Evolutionary conservation across 345 rosid species (phyloP), one percentile per base, ranked within the genome.

Genomic region (Gynandropsis gynandra): DNA sequence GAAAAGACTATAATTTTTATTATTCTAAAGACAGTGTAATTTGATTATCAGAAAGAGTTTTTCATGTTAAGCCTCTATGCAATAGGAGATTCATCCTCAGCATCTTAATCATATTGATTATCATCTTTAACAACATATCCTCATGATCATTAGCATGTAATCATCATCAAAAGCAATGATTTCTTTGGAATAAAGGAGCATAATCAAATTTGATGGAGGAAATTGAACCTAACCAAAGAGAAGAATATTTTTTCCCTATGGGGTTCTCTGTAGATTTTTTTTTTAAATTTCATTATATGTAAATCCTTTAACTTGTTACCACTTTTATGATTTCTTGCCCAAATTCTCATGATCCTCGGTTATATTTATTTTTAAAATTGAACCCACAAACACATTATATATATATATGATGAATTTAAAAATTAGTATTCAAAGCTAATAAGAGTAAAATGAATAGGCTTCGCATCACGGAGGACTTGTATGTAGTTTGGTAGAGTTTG

Each of bases 401-500:
- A 48, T 7, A 40, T 18, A 34, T 59, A 11, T 8, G 43, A 33
- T 16, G 50, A 8, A 0, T 2, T 7, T 7, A 21, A 29, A 42
- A 1, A 14, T 3, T 12, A 10, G n/a, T n/a, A n/a, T n/a, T n/a
- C n/a, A n/a, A n/a, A n/a, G n/a, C n/a, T n/a, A n/a, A n/a, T n/a
- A n/a, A n/a, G n/a, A n/a, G n/a, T 17, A 14, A 47, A 44, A 61
- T 52, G 1, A 37, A 42, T 18, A 45, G 59, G 46, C 13, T 53
- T 62, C 24, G 9, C 35, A 36, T 53, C 17, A 16, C 10, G 42
- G 59, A 53, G 39, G 48, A 40, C 60, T 62, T 62, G 36, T 51
- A 37, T 45, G 59, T 54, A 45, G 27, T 31, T 32, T 18, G 44
- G 60, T 44, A 54, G 18, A 45, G 66, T 52, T 45, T 62, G 53